phyloP scores from a whole-genome alignment of 2,329 filamentous ascomycete species.

The Pseudocercospora vitis region DNA sequence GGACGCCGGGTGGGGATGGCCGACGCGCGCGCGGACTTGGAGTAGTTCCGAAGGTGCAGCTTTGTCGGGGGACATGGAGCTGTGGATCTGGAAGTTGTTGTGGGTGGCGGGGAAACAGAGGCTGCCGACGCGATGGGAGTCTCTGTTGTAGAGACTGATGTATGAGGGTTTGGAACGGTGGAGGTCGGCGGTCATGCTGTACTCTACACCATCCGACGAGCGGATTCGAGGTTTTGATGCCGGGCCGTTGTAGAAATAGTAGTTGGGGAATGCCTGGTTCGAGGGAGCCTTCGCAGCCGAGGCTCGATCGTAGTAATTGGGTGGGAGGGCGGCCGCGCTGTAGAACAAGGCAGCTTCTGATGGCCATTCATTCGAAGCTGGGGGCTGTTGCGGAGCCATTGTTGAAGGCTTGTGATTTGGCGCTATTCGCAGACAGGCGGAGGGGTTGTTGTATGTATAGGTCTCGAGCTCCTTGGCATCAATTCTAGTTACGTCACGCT shows the following conservation, averaged over 20 bases:
- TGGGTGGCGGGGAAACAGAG: slow-evolving; percentile 6
- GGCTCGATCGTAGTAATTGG: background rate
- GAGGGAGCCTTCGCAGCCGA: background rate
- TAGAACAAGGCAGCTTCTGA: too few species aligned
- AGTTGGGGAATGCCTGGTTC: background rate
- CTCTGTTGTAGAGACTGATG: slow-evolving; percentile 6
- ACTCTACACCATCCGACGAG: slow-evolving; percentile 1
- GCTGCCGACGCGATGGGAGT: slow-evolving; percentile 8
- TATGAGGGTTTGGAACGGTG: slow-evolving; percentile 11
- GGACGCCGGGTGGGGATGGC: slow-evolving; percentile 11
- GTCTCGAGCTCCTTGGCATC: background rate
- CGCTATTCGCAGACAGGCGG: too few species aligned
- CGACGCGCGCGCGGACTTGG: slow-evolving; percentile 12
- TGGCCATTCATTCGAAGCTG: too few species aligned
- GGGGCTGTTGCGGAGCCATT: too few species aligned
- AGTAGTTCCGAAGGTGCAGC: slow-evolving; percentile 1
- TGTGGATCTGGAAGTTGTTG: slow-evolving; percentile 41
- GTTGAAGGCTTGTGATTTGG: too few species aligned
- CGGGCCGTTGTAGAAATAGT: slow-evolving; percentile 15
- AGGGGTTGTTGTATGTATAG: background rate
- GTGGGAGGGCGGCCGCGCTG: background rate
- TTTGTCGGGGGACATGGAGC: background rate
- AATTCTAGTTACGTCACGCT: background rate
- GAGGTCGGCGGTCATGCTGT: slow-evolving; percentile 8
- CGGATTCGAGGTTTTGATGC: slow-evolving; percentile 4